These are phyloP conservation scores for Alternaria atra DNA, from an alignment of 2,329 filamentous ascomycete genomes.

Conservation along the genomic window DNA sequence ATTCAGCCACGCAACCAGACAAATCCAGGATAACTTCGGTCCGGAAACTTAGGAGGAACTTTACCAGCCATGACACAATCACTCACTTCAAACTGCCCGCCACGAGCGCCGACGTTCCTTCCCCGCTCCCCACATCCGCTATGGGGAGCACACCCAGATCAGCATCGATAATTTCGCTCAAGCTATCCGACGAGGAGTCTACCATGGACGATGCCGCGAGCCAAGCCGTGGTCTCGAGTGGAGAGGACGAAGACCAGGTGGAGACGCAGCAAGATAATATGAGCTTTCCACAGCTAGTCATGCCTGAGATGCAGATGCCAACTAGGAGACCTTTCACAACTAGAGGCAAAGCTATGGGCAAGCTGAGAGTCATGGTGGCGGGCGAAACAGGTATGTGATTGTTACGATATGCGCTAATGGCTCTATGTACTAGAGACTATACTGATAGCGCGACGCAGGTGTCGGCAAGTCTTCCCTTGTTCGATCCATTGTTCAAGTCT, in stretches of 20 bases:
- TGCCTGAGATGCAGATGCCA: constrained; percentile 95
- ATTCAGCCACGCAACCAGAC: constrained; percentile 28
- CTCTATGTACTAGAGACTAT: not conserved
- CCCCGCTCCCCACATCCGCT: constrained; percentile 59
- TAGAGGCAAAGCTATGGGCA: constrained; percentile 82
- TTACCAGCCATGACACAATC: constrained; percentile 33
- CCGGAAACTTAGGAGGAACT: constrained; percentile 33
- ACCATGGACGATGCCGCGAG: constrained; percentile 64
- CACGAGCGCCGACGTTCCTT: constrained; percentile 35
- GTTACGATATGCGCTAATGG: not conserved
- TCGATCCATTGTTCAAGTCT: constrained; percentile 84
- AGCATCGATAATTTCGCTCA: constrained; percentile 65
- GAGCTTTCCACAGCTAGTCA: constrained; percentile 82
- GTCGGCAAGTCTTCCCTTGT: constrained; percentile 91
- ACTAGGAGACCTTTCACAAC: constrained; percentile 88
- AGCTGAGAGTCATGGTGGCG: constrained; percentile 87
- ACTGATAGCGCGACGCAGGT: constrained; percentile 59
- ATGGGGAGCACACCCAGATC: constrained; percentile 69
- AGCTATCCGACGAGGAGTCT: constrained; percentile 66
- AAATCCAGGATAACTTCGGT: constrained; percentile 30
- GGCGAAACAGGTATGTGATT: constrained; percentile 72
- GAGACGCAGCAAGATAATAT: constrained; percentile 44
- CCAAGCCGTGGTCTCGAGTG: constrained; percentile 63
- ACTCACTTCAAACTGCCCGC: constrained; percentile 37
- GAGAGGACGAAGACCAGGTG: constrained; percentile 62